Base-by-base conservation (phyloP, 176 grass and related monocot genomes). In the Thalia dealbata region DNA sequence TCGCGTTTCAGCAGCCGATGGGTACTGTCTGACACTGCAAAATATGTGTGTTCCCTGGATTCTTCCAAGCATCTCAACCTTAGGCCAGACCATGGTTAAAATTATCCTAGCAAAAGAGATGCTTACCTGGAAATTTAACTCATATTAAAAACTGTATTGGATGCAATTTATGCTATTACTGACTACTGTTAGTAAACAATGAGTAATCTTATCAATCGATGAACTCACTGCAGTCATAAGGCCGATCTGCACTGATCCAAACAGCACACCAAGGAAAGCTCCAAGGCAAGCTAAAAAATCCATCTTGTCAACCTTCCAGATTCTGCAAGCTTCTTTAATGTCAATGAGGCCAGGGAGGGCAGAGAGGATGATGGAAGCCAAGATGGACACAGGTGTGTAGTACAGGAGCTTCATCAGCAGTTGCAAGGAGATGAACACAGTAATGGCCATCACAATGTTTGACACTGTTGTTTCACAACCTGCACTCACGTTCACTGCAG, bases 261-360 rank as follows among this genome's bases (percentile, higher is more conserved):
- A 97, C 41, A 97, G 82, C 32, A 97, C 95, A 23, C 95, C 95
- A 45, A 87, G 10, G 43, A 99, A 97, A 11, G 95, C 87, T 61
- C 95, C 87, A 3, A 88, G 41, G 65, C 95, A 97, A 69, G 74
- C 92, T 21, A 97, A 45, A 67, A 91, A 97, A 78, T 99, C 95
- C 87, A 93, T 93, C 78, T 99, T 99, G 72, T 99, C 95, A 1
- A 99, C 71, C 54, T 82, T 89, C 85, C 90, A 99, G 52, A 99
- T 91, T 50, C 50, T 88, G 77, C 25, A 79, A 26, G 85, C 90
- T 84, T 91, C 90, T 50, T 90, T 88, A 22, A 91, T 63, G 75
- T 99, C 95, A 35, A 99, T 88, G 69, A 99, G 78, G 14, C 95
- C 95, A 0, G 95, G 95, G 32, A 99, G 87, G 9, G 95, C 95